Evolutionary conservation across 352 stramenopile species (phyloP).

Genomic region (Phytopythium ostracodes): DNA sequence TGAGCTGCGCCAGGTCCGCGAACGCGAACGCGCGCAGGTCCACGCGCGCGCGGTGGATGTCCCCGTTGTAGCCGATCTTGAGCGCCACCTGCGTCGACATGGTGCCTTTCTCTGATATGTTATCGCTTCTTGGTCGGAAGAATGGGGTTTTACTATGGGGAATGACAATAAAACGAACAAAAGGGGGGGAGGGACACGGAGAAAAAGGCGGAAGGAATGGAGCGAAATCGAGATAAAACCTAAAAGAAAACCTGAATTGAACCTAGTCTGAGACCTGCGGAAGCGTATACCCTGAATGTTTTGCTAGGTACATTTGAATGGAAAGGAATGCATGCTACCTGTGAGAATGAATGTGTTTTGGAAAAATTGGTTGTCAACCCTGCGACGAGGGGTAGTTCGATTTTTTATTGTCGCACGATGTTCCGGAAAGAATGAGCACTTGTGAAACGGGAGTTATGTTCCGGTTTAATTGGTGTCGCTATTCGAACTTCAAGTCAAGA

Average conservation of each 20-base stretch:
- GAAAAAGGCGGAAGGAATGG: not conserved
- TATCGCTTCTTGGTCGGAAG: not conserved
- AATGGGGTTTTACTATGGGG: not conserved
- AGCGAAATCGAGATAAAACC: no score
- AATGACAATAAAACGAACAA: not conserved
- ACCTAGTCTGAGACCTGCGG: not conserved
- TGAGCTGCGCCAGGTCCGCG: slow-evolving; percentile 38
- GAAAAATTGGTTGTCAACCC: not conserved
- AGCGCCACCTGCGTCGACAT: slow-evolving; percentile 50
- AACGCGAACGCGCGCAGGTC: slow-evolving; percentile 48
- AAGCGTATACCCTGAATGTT: not conserved
- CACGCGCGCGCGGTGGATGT: slow-evolving; percentile 76
- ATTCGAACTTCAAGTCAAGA: no score
- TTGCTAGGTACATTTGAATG: no score
- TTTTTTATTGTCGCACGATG: no score
- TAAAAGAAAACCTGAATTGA: no score
- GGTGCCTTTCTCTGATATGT: not conserved
- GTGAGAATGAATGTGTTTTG: not conserved
- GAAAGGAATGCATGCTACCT: not conserved
- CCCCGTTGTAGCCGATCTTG: slow-evolving; percentile 79
- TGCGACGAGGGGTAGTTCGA: no score
- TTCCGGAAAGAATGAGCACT: no score
- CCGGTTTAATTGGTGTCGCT: no score
- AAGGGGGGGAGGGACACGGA: no score
- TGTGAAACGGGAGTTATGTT: no score